These are phyloP conservation scores for Scenedesmus sp. DNA, from an alignment of 163 green algal species.

Conservation along the genomic window DNA sequence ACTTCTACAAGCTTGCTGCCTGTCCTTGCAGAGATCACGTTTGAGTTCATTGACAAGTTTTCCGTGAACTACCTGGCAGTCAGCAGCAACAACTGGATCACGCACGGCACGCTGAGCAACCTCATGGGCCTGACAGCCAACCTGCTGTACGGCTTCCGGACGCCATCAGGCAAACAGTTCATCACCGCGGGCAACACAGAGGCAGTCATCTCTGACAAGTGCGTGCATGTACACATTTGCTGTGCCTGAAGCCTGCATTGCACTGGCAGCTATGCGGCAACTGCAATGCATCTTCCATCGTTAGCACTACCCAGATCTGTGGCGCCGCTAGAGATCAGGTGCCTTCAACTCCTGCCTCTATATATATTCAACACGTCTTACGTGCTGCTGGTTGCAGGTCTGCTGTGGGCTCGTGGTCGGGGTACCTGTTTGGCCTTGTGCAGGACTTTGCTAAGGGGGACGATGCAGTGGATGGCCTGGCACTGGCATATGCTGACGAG, in stretches of 20 bases:
- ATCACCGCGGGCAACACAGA: conserved; percentile 31
- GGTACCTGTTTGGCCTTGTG: conserved; percentile 37
- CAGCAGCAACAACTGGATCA: conserved; percentile 35
- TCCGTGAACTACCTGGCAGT: conserved; percentile 13
- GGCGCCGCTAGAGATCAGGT: too few species aligned
- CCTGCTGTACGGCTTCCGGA: conserved; percentile 57
- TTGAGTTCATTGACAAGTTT: conserved; percentile 7
- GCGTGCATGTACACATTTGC: neutral
- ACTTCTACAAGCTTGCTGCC: neutral
- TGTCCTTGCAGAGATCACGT: neutral
- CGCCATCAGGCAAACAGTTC: conserved; percentile 32
- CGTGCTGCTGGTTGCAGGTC: neutral
- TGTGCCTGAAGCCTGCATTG: neutral
- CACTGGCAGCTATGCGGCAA: neutral
- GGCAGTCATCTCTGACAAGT: neutral
- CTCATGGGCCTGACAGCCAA: conserved; percentile 41
- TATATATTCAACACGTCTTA: neutral
- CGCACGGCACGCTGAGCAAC: conserved; percentile 45
- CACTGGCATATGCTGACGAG: conserved; percentile 43
- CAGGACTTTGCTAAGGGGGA: conserved; percentile 20
- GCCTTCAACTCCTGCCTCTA: neutral
- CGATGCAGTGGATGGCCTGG: conserved; percentile 44
- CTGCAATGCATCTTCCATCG: neutral
- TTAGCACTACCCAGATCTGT: too few species aligned
- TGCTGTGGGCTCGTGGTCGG: conserved; percentile 37